phyloP scores from a whole-genome alignment of 2,329 filamentous ascomycete genomes.

The Aspergillus transmontanensis region DNA sequence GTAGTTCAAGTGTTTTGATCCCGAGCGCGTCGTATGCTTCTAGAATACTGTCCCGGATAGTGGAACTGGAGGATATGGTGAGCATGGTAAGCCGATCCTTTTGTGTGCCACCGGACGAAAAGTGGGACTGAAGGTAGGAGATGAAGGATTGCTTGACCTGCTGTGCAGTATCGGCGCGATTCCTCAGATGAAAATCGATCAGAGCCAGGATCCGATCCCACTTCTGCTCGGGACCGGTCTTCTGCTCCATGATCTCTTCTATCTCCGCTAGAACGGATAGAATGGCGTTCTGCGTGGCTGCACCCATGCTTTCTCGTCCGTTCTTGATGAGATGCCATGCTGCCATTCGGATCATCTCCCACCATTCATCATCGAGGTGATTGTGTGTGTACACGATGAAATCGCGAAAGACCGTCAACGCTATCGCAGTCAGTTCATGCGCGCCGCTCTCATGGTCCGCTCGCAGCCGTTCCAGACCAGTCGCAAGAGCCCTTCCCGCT shows the following conservation, averaged over 20 bases:
- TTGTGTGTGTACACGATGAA: constrained; percentile 38
- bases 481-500: constrained; percentile 50
- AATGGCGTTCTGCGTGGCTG: constrained; percentile 54
- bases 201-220: constrained; percentile 26
- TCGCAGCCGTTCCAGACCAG: constrained; percentile 54
- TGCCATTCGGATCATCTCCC: constrained; percentile 57
- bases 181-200: constrained; percentile 30
- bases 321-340: constrained; percentile 68
- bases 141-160: constrained; percentile 30
- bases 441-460: constrained; percentile 63
- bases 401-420: constrained; percentile 54
- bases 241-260: constrained; percentile 24
- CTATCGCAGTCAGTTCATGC: constrained; percentile 58
- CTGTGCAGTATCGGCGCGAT: constrained; percentile 23
- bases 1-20: constrained; percentile 53
- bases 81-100: constrained; percentile 52
- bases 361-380: constrained; percentile 48
- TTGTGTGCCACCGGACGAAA: constrained; percentile 7
- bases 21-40: constrained; percentile 40
- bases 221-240: constrained; percentile 11
- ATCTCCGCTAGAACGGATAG: constrained; percentile 28
- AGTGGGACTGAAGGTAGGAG: constrained; percentile 26
- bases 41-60: constrained; percentile 55
- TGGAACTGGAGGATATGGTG: constrained; percentile 66
- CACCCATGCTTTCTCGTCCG: constrained; percentile 67